phyloP scores from a whole-genome alignment of 2,329 filamentous ascomycete species.

The Microsporum canis region DNA sequence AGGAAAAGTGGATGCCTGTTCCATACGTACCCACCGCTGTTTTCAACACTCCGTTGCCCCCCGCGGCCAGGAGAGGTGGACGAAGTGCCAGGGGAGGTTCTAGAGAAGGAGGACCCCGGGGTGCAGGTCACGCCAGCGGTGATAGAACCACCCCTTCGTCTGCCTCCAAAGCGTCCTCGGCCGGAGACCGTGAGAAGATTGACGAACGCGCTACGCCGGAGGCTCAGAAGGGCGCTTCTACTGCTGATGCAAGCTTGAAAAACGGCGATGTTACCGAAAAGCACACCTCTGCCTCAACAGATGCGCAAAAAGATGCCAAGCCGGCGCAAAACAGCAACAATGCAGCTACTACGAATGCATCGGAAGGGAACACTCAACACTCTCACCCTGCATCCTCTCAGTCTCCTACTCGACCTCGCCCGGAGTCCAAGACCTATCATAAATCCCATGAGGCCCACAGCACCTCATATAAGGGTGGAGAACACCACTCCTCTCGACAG shows the following conservation, averaged over 20 bases:
- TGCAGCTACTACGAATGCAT: neutral
- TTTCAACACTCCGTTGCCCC: slow-evolving; percentile 67
- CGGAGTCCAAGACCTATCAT: slow-evolving; percentile 26
- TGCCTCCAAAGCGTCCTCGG: slow-evolving; percentile 19
- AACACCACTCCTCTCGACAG: slow-evolving; percentile 21
- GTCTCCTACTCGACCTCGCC: slow-evolving; percentile 22
- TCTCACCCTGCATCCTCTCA: slow-evolving; percentile 24
- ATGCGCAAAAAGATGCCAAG: neutral
- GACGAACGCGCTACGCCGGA: neutral
- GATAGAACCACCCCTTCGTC: slow-evolving; percentile 18
- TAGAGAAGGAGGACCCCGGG: slow-evolving; percentile 39
- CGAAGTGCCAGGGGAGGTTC: slow-evolving; percentile 44
- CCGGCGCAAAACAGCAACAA: neutral
- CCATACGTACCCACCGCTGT: slow-evolving; percentile 72
- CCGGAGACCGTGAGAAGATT: neutral
- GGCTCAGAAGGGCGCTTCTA: neutral
- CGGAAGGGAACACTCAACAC: slow-evolving; percentile 13
- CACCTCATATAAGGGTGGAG: slow-evolving; percentile 16
- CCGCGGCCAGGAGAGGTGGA: slow-evolving; percentile 42
- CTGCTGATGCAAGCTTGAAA: slow-evolving; percentile 1
- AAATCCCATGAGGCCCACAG: slow-evolving; percentile 14
- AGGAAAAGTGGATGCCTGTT: slow-evolving; percentile 77
- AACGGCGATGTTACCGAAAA: neutral
- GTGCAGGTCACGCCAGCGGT: slow-evolving; percentile 26
- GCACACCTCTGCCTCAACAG: neutral